Evolutionary conservation across 1,284 basidiomycete species (phyloP).

Genomic region (Takashimella koratensis): DNA sequence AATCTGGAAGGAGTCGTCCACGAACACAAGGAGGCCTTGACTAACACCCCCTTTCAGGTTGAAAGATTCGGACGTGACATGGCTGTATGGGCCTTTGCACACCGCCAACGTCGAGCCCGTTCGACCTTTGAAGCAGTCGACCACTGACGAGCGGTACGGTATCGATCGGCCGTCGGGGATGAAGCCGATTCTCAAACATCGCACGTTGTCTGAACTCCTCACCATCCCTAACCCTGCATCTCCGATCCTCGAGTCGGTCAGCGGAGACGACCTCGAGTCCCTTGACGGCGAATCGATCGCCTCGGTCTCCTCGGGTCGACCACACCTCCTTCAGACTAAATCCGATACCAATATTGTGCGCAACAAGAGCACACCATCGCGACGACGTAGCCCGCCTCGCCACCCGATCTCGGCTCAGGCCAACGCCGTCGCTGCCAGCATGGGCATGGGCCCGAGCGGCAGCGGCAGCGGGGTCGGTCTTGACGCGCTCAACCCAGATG

Average conservation of each 20-base stretch:
- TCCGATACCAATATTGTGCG: slow-evolving; percentile 69
- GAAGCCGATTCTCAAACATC: slow-evolving; percentile 95
- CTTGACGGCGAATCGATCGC: not conserved
- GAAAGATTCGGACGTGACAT: slow-evolving; percentile 98
- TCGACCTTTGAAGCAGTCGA: slow-evolving; percentile 54
- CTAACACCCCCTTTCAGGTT: no score
- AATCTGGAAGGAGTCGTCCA: no score
- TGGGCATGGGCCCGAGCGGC: not conserved
- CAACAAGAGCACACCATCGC: slow-evolving; percentile 14
- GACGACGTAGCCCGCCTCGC: slow-evolving; percentile 20
- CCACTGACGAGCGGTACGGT: slow-evolving; percentile 55
- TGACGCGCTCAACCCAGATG: not conserved
- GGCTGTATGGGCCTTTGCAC: slow-evolving; percentile 96
- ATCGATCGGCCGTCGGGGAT: slow-evolving; percentile 51
- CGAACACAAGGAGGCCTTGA: no score
- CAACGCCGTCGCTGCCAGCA: not conserved
- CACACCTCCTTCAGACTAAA: slow-evolving; percentile 61
- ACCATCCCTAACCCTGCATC: slow-evolving; percentile 54
- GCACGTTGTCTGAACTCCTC: slow-evolving; percentile 87
- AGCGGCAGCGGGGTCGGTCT: not conserved
- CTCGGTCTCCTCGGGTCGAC: not conserved
- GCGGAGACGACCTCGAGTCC: slow-evolving; percentile 42
- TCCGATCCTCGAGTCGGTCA: slow-evolving; percentile 54
- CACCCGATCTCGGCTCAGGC: slow-evolving; percentile 14
- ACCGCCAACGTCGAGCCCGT: slow-evolving; percentile 69